A percentile compares a stretch with the other conserved stretches of the same genome.
These are phyloP conservation scores for Penicillium rolfsii DNA, from an alignment of 2,329 filamentous ascomycete species.

Conservation along the genomic window DNA sequence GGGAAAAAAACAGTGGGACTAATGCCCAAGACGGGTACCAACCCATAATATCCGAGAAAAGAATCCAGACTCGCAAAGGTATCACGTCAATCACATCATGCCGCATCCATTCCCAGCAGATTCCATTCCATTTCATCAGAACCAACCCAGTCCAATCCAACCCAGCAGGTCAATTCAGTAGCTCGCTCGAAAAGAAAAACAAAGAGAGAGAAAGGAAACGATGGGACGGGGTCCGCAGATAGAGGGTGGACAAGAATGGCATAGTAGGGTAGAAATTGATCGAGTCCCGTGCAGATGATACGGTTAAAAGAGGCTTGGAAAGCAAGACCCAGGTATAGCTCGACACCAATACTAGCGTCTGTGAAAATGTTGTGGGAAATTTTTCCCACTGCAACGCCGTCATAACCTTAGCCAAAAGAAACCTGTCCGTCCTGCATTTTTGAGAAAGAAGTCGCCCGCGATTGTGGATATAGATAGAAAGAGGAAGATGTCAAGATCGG, in stretches of 20 bases:
- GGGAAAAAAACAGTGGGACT: background rate
- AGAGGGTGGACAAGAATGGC: too few species aligned
- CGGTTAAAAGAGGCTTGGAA: background rate
- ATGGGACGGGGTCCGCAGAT: background rate
- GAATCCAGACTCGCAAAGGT: background rate
- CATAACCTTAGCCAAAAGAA: background rate
- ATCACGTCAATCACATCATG: background rate
- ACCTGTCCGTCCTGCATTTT: conserved; percentile 1
- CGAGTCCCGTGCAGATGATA: background rate
- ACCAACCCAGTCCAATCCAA: background rate
- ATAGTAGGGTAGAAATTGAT: background rate
- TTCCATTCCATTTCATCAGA: background rate
- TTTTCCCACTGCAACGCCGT: background rate
- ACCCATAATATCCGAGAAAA: background rate
- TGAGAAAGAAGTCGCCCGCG: conserved; percentile 3
- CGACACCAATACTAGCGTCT: background rate
- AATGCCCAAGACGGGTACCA: background rate
- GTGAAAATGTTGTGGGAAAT: background rate
- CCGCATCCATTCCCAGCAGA: background rate
- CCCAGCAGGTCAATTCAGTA: background rate
- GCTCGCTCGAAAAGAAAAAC: background rate
- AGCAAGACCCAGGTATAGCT: background rate
- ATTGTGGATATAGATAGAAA: background rate
- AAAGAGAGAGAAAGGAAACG: background rate
- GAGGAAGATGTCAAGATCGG: background rate